Percentiles rank a stretch among this genome's conserved stretches.
Evolutionary conservation across 1,284 basidiomycete species (phyloP).

Genomic region (Trichosporon inkin): DNA sequence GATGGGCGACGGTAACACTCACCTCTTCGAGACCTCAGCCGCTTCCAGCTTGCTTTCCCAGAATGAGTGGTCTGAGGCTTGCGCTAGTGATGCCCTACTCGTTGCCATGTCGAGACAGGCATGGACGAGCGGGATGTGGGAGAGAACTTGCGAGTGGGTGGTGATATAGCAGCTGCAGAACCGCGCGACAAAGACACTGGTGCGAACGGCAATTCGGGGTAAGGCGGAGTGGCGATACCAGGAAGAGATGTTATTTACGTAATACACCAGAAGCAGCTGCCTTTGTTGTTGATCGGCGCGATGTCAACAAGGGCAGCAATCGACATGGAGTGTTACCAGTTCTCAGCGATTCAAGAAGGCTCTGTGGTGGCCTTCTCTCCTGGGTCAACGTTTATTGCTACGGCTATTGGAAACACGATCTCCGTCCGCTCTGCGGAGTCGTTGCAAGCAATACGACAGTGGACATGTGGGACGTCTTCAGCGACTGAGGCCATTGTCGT

Average conservation of each 20-base stretch:
- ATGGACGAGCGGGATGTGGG: not conserved
- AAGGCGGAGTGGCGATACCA: not conserved
- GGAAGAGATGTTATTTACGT: not conserved
- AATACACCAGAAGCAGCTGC: not conserved
- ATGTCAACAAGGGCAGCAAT: constrained; percentile 1
- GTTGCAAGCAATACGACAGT: constrained; percentile 43
- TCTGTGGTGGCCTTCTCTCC: constrained; percentile 40
- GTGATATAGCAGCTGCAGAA: not conserved
- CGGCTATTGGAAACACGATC: constrained; percentile 32
- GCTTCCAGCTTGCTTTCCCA: constrained; percentile 54
- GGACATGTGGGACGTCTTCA: constrained; percentile 26
- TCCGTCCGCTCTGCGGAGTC: constrained; percentile 43
- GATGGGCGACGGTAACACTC: constrained; percentile 39
- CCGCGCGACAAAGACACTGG: not conserved
- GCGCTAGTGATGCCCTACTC: constrained; percentile 16
- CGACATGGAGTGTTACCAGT: constrained; percentile 42
- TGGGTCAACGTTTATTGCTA: constrained; percentile 48
- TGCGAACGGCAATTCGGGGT: constrained; percentile 9
- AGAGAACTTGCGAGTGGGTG: not conserved
- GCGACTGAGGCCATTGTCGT: constrained; percentile 49
- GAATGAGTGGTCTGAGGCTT: constrained; percentile 24
- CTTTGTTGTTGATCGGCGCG: not conserved
- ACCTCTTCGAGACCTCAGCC: constrained; percentile 54
- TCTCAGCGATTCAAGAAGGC: constrained; percentile 35
- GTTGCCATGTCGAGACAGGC: constrained; percentile 17